Percentiles rank a stretch among this genome's conserved stretches.
These are phyloP conservation scores for Penicillium sp. DNA, from an alignment of 2,329 filamentous ascomycete genomes.

Conservation along the genomic window DNA sequence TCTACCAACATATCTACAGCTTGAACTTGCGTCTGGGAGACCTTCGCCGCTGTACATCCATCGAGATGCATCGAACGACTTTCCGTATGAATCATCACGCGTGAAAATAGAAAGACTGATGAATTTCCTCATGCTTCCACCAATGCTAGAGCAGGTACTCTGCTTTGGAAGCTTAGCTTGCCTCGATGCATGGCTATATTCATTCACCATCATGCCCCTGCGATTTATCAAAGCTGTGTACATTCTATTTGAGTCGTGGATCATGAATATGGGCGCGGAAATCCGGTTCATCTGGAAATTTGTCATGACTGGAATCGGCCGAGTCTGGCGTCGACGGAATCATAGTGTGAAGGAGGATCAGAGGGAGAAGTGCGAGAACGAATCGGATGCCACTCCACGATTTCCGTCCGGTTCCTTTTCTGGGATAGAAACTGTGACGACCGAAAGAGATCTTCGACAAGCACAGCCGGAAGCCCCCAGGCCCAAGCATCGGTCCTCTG, in stretches of 20 bases:
- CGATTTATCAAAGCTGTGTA: conserved; percentile 79
- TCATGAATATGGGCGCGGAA: conserved; percentile 70
- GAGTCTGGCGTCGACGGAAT: conserved; percentile 69
- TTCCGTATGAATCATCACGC: conserved; percentile 87
- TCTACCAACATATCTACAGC: conserved; percentile 65
- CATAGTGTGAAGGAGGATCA: conserved; percentile 15
- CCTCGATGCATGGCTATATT: conserved; percentile 93
- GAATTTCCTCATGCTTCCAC: conserved; percentile 82
- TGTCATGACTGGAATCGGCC: conserved; percentile 75
- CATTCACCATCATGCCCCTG: conserved; percentile 90
- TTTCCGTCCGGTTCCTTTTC: conserved; percentile 15
- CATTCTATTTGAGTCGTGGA: conserved; percentile 78
- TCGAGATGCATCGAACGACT: conserved; percentile 56
- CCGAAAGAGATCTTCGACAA: conserved; percentile 25
- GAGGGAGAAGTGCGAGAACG: conserved; percentile 19
- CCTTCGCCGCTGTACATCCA: conserved; percentile 67
- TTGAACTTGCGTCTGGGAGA: conserved; percentile 62
- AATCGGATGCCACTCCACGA: conserved; percentile 22
- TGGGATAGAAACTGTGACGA: conserved; percentile 13
- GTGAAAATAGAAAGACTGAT: conserved; percentile 89
- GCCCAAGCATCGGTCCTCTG: conserved; percentile 30
- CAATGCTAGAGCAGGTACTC: conserved; percentile 79
- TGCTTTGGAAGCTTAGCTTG: conserved; percentile 89
- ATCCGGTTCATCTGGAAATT: conserved; percentile 70
- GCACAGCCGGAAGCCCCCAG: conserved; percentile 22